A percentile compares a stretch with the other conserved stretches of the same genome.
These are phyloP conservation scores for Lachnellula willkommii DNA, from an alignment of 2,329 filamentous ascomycete genomes.

Conservation along the genomic window DNA sequence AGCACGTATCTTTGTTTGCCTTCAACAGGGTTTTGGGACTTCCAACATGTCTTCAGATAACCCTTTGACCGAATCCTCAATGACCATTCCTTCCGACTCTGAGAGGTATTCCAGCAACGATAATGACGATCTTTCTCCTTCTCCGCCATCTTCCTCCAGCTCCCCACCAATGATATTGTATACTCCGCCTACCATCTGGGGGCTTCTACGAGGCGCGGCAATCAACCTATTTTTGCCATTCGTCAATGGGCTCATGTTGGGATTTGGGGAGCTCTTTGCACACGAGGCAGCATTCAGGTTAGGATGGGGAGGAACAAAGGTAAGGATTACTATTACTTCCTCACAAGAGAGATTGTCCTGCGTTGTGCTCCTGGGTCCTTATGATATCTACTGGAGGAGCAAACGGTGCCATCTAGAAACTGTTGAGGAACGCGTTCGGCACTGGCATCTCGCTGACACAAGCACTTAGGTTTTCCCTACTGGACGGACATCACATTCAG, in stretches of 20 bases:
- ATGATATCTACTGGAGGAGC: no score
- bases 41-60: constrained; percentile 50
- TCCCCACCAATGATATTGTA: constrained; percentile 76
- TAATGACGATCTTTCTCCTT: constrained; percentile 55
- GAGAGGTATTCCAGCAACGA: constrained; percentile 71
- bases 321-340: constrained; percentile 39
- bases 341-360: no score
- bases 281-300: constrained; percentile 91
- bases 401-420: not conserved
- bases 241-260: constrained; percentile 96
- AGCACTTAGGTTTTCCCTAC: constrained; percentile 29
- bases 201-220: constrained; percentile 76
- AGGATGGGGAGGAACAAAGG: constrained; percentile 92
- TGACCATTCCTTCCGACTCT: constrained; percentile 77
- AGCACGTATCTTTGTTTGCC: not conserved
- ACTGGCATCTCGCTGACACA: not conserved
- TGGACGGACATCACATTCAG: constrained; percentile 40
- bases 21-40: not conserved
- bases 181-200: constrained; percentile 81
- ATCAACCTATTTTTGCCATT: constrained; percentile 97
- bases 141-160: constrained; percentile 54
- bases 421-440: not conserved
- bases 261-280: constrained; percentile 93
- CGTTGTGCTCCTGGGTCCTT: not conserved
- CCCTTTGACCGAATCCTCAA: constrained; percentile 63